Evolutionary conservation across 2,329 filamentous ascomycete genomes (phyloP).

Genomic region (Ophiostoma tasmaniense): DNA sequence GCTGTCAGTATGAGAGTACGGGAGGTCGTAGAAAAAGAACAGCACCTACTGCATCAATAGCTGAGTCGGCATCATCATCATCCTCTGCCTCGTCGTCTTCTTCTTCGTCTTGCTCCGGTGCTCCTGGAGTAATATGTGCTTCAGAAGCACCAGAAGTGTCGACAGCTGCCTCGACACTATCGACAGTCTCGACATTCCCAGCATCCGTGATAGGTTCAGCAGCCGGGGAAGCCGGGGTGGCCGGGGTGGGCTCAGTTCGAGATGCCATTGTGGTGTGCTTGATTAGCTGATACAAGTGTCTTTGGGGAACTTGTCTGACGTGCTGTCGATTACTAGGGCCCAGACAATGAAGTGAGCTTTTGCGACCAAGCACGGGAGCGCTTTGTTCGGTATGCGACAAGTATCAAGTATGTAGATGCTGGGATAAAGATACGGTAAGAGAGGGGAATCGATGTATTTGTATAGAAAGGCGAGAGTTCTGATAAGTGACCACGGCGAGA

Average conservation of each 20-base stretch:
- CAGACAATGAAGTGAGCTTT: background rate
- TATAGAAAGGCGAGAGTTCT: background rate
- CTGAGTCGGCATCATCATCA: background rate
- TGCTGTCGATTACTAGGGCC: background rate
- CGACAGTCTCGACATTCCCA: background rate
- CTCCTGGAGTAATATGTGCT: background rate
- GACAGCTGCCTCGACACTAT: background rate
- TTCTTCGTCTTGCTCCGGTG: background rate
- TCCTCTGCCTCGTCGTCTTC: background rate
- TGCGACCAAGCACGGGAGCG: background rate
- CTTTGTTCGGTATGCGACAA: background rate
- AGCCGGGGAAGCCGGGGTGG: background rate
- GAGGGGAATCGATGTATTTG: background rate
- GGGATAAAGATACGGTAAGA: background rate
- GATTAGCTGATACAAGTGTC: background rate
- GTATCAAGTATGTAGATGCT: background rate
- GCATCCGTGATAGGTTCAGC: background rate
- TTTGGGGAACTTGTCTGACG: background rate
- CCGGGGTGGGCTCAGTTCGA: background rate
- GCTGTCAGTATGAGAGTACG: background rate
- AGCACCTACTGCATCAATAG: background rate
- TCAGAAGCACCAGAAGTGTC: background rate
- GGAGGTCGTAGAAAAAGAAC: no score
- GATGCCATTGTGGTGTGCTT: background rate
- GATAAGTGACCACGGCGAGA: background rate